Evolutionary conservation across 352 stramenopile species (phyloP).

Genomic region (Globisporangium paddicum): DNA sequence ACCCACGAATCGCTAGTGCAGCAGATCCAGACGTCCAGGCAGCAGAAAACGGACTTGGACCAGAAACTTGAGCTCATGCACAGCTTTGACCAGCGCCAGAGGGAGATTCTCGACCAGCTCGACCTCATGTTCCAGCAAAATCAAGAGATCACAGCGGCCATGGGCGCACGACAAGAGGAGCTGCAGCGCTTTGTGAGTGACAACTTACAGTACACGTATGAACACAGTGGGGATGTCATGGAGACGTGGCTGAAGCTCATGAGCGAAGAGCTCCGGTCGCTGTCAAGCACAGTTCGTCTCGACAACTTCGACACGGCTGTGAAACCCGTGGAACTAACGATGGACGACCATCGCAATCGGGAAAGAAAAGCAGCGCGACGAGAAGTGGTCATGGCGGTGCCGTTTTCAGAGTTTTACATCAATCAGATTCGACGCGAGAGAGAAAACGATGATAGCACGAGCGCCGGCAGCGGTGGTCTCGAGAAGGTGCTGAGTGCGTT

Average conservation of each 20-base stretch:
- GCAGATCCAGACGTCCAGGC: conserved; percentile 15
- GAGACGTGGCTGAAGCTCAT: conserved; percentile 12
- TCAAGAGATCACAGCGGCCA: conserved; percentile 14
- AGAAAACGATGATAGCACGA: too few relatives aligned
- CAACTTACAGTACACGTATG: conserved; percentile 4
- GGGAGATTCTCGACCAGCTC: conserved; percentile 30
- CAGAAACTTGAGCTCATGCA: conserved; percentile 38
- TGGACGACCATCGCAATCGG: neutral
- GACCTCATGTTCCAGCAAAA: conserved; percentile 25
- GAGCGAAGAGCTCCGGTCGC: conserved; percentile 26
- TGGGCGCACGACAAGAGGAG: conserved; percentile 22
- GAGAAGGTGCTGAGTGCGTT: conserved; percentile 18
- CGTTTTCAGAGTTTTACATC: conserved; percentile 36
- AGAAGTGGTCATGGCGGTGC: conserved; percentile 9
- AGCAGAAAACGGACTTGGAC: conserved; percentile 33
- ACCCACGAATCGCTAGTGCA: conserved; percentile 16
- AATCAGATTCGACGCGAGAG: conserved; percentile 20
- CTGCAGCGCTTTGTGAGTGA: conserved; percentile 11
- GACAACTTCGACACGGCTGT: conserved; percentile 13
- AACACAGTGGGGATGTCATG: conserved; percentile 6
- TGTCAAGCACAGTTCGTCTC: conserved; percentile 16
- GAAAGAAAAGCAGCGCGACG: neutral
- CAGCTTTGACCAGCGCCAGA: conserved; percentile 35
- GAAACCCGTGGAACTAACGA: conserved; percentile 6
- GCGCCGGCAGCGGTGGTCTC: conserved; percentile 18